A percentile compares a stretch with the other conserved stretches of the same genome.
phyloP scores from a whole-genome alignment of 148 eudicot genomes.

The Chenopodium berlandieri region DNA sequence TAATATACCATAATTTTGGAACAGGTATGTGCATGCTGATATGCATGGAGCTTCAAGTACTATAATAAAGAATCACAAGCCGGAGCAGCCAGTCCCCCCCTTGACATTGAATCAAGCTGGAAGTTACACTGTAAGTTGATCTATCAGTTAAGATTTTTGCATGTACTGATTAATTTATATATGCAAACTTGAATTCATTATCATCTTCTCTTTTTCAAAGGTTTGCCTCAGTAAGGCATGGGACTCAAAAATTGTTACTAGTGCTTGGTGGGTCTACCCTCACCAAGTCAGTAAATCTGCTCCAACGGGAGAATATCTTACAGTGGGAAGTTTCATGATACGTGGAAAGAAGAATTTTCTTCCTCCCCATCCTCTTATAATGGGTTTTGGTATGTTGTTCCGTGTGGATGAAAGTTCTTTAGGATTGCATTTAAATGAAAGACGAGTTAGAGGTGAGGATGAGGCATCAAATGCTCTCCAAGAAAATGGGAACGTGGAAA shows the following conservation, averaged over 20 bases:
- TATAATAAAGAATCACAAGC: constrained; percentile 93
- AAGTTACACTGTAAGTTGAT: constrained; percentile 75
- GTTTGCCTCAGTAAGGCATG: constrained; percentile 99
- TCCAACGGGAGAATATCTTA: constrained; percentile 97
- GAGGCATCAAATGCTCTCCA: constrained; percentile 52
- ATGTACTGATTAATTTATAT: not conserved
- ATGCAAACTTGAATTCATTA: not conserved
- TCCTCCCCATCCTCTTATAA: constrained; percentile 93
- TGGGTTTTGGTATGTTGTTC: constrained; percentile 93
- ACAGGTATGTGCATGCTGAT: constrained; percentile 97
- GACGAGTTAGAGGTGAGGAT: constrained; percentile 95
- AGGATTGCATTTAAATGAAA: constrained; percentile 96
- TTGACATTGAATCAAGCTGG: constrained; percentile 97
- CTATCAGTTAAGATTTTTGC: not conserved
- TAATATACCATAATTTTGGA: constrained; percentile 13
- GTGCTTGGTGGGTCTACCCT: constrained; percentile 99
- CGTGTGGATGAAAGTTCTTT: constrained; percentile 94
- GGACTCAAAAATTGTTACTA: constrained; percentile 97
- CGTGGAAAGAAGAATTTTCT: constrained; percentile 98
- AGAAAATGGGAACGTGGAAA: constrained; percentile 47
- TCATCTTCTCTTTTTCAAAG: constrained; percentile 29
- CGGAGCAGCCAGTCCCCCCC: constrained; percentile 83
- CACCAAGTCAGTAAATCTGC: constrained; percentile 98
- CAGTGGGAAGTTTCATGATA: constrained; percentile 98
- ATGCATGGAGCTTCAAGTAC: constrained; percentile 99